Percentiles rank a stretch among this genome's conserved stretches.
Conservation (phyloP, 2,329 filamentous ascomycete genomes). For the Sporothrix humicola region DNA sequence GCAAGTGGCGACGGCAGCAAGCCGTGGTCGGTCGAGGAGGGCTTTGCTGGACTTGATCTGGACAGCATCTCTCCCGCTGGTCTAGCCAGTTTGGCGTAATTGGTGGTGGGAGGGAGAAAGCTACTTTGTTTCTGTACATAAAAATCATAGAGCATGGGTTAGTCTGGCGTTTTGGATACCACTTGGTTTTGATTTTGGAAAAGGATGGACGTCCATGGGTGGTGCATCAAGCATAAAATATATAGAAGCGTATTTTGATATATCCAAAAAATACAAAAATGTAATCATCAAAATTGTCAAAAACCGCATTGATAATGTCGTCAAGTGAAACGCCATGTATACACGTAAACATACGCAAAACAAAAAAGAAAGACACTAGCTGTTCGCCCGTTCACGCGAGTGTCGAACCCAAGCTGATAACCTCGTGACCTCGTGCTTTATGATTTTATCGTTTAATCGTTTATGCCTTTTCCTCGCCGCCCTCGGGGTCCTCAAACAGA, state of each 20-base stretch:
- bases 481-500: conserved; percentile 62
- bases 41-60: conserved; percentile 36
- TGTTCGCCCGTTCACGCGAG: background rate
- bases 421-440: no score
- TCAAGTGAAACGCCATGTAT: conserved; percentile 21
- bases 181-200: conserved; percentile 10
- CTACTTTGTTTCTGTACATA: background rate
- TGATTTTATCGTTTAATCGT: no score
- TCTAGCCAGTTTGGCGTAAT: conserved; percentile 25
- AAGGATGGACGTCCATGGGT: background rate
- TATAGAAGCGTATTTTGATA: conserved; percentile 2
- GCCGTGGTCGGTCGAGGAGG: conserved; percentile 38
- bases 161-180: conserved; percentile 29
- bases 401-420: background rate
- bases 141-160: conserved; percentile 11
- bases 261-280: background rate
- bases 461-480: background rate
- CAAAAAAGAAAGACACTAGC: background rate
- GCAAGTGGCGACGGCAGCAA: background rate
- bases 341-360: no score
- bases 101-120: background rate
- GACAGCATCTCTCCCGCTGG: conserved; percentile 22
- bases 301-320: background rate
- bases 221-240: background rate
- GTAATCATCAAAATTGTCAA: background rate